Conservation (phyloP, 805 yeast genomes). For the Ogataea siamensis region DNA sequence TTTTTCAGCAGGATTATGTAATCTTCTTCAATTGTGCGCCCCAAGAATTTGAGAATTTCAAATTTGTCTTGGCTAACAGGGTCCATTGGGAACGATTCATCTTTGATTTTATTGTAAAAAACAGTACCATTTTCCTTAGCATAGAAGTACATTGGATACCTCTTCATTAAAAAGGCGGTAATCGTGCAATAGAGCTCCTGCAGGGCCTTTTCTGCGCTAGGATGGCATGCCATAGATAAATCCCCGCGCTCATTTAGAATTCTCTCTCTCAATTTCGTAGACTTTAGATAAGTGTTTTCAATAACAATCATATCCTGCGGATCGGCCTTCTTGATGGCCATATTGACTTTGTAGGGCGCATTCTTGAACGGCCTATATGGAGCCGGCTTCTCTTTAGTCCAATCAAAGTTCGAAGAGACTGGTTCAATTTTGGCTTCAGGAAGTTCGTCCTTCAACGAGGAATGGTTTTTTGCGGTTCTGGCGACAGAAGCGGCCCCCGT, state of each 20-base stretch:
- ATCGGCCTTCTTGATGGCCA: constrained; percentile 53
- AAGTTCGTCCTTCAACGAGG: not conserved
- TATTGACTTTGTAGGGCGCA: constrained; percentile 54
- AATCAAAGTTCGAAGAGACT: constrained; percentile 39
- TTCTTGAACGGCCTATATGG: constrained; percentile 48
- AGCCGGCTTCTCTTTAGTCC: constrained; percentile 43
- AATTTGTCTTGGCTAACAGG: constrained; percentile 9
- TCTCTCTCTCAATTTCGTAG: constrained; percentile 40
- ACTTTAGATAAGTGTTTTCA: constrained; percentile 55
- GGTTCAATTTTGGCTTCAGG: constrained; percentile 30
- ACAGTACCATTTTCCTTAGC: constrained; percentile 17
- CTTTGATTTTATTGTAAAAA: constrained; percentile 41
- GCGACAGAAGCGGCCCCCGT: not conserved
- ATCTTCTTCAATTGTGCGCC: constrained; percentile 56
- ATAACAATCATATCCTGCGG: constrained; percentile 58
- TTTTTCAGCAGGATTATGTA: constrained; percentile 49
- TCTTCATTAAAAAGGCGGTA: constrained; percentile 36
- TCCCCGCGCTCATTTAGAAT: constrained; percentile 34
- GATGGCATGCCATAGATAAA: constrained; percentile 36
- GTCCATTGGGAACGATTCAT: constrained; percentile 38
- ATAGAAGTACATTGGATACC: constrained; percentile 56
- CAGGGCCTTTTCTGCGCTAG: constrained; percentile 37
- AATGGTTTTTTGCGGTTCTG: not conserved
- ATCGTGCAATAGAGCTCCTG: constrained; percentile 46
- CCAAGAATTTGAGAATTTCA: constrained; percentile 21